Evolutionary conservation across 495 filamentous ascomycete genomes (phyloP).

Genomic region (Daldinia bambusicola): DNA sequence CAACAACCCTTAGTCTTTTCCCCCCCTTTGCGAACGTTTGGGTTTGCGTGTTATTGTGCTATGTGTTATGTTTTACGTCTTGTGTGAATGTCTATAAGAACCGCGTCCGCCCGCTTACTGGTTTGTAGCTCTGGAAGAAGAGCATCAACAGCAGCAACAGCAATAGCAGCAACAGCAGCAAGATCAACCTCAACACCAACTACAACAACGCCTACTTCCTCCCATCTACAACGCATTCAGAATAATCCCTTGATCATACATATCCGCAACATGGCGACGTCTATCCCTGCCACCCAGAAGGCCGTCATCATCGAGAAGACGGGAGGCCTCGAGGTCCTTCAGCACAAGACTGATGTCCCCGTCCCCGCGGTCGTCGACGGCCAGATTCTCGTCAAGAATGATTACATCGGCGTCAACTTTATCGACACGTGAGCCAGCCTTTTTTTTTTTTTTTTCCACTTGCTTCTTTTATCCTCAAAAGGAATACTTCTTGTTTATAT

Average conservation of each 20-base stretch:
- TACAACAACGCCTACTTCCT: background rate
- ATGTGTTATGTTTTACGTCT: background rate
- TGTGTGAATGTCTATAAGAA: conserved; percentile 35
- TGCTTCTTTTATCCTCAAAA: too few species aligned
- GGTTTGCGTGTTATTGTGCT: too few species aligned
- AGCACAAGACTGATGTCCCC: conserved; percentile 78
- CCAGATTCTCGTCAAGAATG: conserved; percentile 85
- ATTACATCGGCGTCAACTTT: conserved; percentile 87
- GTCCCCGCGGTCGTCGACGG: conserved; percentile 76
- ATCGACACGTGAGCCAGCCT: conserved; percentile 72
- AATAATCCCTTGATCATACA: conserved; percentile 9
- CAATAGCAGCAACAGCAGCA: background rate
- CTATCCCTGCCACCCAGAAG: conserved; percentile 73
- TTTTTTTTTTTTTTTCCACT: background rate
- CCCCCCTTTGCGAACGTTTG: too few species aligned
- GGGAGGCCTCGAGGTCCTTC: conserved; percentile 81
- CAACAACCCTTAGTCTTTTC: too few species aligned
- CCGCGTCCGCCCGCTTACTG: conserved; percentile 27
- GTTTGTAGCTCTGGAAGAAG: conserved; percentile 18
- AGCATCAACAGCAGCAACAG: conserved; percentile 1
- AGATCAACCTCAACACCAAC: background rate
- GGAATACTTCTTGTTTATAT: too few species aligned
- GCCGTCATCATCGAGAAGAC: conserved; percentile 77
- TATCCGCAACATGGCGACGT: conserved; percentile 42
- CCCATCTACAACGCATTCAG: conserved; percentile 14